These are phyloP conservation scores for Xylaria longipes DNA, from an alignment of 495 filamentous ascomycete genomes.

Conservation along the genomic window DNA sequence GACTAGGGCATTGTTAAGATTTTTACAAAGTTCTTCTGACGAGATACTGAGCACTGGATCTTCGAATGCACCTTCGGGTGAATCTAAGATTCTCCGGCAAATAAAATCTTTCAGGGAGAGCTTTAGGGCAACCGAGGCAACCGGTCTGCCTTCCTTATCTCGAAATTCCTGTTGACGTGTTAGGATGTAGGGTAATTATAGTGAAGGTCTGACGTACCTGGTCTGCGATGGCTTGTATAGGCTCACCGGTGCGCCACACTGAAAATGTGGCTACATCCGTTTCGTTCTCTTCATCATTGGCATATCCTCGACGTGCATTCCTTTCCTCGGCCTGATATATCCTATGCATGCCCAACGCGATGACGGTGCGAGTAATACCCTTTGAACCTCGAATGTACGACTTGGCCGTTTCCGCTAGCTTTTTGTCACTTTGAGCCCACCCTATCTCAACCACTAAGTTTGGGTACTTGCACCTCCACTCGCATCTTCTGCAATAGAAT, in stretches of 20 bases:
- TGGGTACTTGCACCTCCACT: background rate
- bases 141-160: background rate
- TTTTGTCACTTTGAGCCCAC: background rate
- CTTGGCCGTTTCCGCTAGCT: background rate
- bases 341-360: background rate
- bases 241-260: background rate
- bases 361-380: background rate
- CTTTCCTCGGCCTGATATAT: background rate
- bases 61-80: background rate
- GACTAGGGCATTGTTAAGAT: background rate
- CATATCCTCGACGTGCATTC: background rate
- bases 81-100: background rate
- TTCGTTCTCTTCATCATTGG: background rate
- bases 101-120: background rate
- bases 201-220: background rate
- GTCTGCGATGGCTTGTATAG: background rate
- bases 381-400: background rate
- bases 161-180: background rate
- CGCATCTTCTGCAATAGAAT: background rate
- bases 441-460: background rate
- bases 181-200: background rate
- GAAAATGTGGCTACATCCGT: background rate
- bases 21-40: background rate
- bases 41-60: background rate
- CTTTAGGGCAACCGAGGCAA: background rate